Evolutionary conservation across 495 filamentous ascomycete species (phyloP), one percentile per base, ranked within the genome.

Genomic region (Tuber melanosporum): DNA sequence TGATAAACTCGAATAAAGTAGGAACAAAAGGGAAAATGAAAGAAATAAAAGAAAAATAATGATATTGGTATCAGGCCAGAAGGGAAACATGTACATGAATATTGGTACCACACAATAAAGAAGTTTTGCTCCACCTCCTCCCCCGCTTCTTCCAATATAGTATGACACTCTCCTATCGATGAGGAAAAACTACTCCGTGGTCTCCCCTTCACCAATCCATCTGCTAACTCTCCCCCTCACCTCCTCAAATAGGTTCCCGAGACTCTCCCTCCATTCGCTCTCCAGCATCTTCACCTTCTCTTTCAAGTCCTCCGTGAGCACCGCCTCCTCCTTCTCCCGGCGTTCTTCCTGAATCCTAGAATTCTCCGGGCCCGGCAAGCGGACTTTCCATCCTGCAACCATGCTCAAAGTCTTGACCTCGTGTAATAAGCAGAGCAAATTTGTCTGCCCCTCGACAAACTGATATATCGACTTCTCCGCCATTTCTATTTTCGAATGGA

Each of bases 401-500:
- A 85, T 86, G 82, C 91, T 91, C 9, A 93, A 89, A 5, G 90
- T 93, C 82, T 93, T 93, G 42, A 97, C 94, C 84, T 98, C 95
- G 81, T 99, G 95, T 80, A 98, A 84, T 39, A 81, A 66, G 73
- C 80, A 81, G n/a, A 98, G 88, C 20, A 98, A 86, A 78, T 99
- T 98, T 39, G 89, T 94, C 87, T 99, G 95, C 5, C 88, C 91
- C 86, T 99, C 95, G 77, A 99, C 98, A 85, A 95, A 98, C 85
- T 97, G 95, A 82, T 97, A 97, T 41, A 92, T 93, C 73, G 90
- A 92, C 85, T 93, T 95, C 84, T 95, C 93, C 7, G 94, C 92
- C 81, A 97, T 94, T 22, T 88, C 87, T 26, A 99, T 87, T 73
- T 98, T 86, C 41, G 89, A 90, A 81, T 93, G 93, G 1, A 99